Percentiles rank a stretch among this genome's conserved stretches.
Conservation (phyloP, 106 monocot species). For the Narthecium ossifragum region DNA sequence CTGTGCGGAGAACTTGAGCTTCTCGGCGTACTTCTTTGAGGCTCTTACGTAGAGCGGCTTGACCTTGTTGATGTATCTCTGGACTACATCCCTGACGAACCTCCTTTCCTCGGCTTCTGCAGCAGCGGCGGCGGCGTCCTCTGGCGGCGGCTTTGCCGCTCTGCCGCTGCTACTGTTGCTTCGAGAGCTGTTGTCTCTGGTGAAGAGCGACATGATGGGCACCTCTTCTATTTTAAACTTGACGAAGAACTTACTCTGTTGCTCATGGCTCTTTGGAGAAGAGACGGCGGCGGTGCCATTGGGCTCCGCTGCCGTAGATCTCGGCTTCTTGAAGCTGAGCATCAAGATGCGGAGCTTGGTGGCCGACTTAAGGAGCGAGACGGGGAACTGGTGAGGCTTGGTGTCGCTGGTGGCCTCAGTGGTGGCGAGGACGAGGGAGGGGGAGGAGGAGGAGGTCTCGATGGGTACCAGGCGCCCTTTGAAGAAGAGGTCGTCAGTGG, state of each 20-base stretch:
- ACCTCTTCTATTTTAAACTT: constrained; percentile 54
- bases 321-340: constrained; percentile 37
- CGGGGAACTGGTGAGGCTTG: constrained; percentile 28
- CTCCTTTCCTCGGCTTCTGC: constrained; percentile 30
- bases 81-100: constrained; percentile 46
- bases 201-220: constrained; percentile 50
- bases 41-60: constrained; percentile 60
- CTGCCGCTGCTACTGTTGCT: constrained; percentile 6
- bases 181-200: constrained; percentile 37
- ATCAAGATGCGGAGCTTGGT: constrained; percentile 68
- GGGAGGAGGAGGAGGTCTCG: constrained; percentile 16
- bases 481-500: constrained; percentile 33
- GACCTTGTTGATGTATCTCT: constrained; percentile 74
- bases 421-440: not conserved
- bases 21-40: constrained; percentile 39
- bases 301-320: constrained; percentile 6
- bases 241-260: constrained; percentile 27
- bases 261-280: constrained; percentile 13
- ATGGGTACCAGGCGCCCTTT: constrained; percentile 32
- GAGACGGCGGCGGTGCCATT: not conserved
- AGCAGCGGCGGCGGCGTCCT: not conserved
- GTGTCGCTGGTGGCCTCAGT: no score
- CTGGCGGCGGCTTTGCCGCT: not conserved
- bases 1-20: constrained; percentile 18
- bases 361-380: constrained; percentile 54